These are phyloP conservation scores for Canavalia ensiformis DNA, from an alignment of 306 rosid species.

Conservation along the genomic window DNA sequence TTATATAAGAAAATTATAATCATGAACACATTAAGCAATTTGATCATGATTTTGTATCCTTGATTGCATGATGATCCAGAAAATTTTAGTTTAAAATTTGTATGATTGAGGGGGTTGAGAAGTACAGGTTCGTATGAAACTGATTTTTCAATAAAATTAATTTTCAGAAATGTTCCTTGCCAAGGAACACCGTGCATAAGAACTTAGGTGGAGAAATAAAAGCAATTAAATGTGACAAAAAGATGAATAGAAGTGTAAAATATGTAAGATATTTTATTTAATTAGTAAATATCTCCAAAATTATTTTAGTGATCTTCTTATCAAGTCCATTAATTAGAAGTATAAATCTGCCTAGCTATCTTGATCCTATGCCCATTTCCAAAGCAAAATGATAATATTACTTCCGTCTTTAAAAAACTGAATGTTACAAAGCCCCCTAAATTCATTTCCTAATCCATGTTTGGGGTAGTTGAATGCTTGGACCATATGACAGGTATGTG, in stretches of 20 bases:
- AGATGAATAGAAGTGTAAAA: background rate
- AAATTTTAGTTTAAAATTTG: background rate
- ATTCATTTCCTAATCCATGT: background rate
- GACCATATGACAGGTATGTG: slow-evolving; percentile 28
- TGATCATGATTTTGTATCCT: background rate
- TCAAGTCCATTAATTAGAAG: background rate
- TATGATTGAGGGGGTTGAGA: slow-evolving; percentile 17
- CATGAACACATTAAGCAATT: background rate
- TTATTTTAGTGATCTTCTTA: background rate
- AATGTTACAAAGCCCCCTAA: background rate
- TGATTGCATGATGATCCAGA: background rate
- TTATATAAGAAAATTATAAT: background rate
- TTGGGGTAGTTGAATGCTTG: slow-evolving; percentile 23
- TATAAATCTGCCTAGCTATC: background rate
- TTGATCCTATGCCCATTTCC: slow-evolving; percentile 2
- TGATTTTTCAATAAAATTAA: background rate
- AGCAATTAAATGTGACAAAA: no score
- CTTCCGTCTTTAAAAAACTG: background rate
- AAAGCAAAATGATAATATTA: slow-evolving; percentile 24
- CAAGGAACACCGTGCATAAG: background rate
- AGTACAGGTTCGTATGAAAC: background rate
- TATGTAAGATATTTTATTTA: background rate
- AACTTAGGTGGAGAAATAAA: background rate
- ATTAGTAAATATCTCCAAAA: background rate
- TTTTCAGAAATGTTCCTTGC: background rate